These are phyloP conservation scores for Brassica juncea DNA, from an alignment of 345 rosid genomes.

Conservation along the genomic window DNA sequence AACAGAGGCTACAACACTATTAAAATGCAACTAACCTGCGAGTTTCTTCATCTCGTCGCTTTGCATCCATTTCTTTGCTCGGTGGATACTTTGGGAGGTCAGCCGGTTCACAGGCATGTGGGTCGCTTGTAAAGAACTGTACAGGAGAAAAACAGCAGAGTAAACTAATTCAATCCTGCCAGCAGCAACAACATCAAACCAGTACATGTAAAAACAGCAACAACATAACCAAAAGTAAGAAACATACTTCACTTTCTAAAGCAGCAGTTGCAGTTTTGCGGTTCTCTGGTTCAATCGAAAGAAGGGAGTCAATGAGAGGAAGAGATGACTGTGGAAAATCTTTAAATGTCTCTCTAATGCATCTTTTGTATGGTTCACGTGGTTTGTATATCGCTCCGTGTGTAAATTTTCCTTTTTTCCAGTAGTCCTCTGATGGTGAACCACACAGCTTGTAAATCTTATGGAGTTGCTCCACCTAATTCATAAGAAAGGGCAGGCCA, in stretches of 20 bases:
- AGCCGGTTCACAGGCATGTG: slow-evolving; percentile 85
- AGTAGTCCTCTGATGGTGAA: slow-evolving; percentile 94
- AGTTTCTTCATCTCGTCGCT: slow-evolving; percentile 87
- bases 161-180: slow-evolving; percentile 4
- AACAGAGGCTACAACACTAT: background rate
- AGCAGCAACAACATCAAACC: slow-evolving; percentile 7
- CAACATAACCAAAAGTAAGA: slow-evolving; percentile 15
- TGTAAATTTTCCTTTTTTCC: slow-evolving; percentile 94
- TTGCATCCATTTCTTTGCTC: slow-evolving; percentile 95
- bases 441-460: slow-evolving; percentile 98
- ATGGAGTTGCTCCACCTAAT: slow-evolving; percentile 93
- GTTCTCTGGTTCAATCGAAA: slow-evolving; percentile 90
- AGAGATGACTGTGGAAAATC: slow-evolving; percentile 80
- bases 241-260: slow-evolving; percentile 72
- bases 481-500: background rate
- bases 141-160: slow-evolving; percentile 25
- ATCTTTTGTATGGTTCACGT: slow-evolving; percentile 85
- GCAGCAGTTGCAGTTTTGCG: slow-evolving; percentile 89
- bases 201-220: slow-evolving; percentile 15
- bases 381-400: slow-evolving; percentile 96
- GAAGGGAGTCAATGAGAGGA: slow-evolving; percentile 84
- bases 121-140: slow-evolving; percentile 85
- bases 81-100: slow-evolving; percentile 94
- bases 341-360: slow-evolving; percentile 79
- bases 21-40: slow-evolving; percentile 55